Conservation (phyloP, 164 flowering plant species). For the Cinnamomum chago region DNA sequence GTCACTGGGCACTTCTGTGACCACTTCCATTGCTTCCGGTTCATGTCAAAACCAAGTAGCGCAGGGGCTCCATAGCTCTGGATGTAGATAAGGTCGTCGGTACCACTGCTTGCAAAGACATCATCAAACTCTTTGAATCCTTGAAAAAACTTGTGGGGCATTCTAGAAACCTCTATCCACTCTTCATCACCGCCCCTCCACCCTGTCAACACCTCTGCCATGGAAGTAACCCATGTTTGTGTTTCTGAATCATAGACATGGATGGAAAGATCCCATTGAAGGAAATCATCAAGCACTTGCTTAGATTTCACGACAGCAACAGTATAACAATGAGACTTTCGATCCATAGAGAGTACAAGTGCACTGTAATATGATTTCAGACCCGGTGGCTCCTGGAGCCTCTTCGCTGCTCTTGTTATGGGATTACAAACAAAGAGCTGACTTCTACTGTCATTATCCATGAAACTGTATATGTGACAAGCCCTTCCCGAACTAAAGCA, state of each 20-base stretch:
- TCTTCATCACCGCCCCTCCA: conserved; percentile 94
- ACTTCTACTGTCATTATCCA: conserved; percentile 67
- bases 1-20: conserved; percentile 82
- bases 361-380: conserved; percentile 74
- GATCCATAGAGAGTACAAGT: conserved; percentile 59
- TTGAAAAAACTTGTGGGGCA: conserved; percentile 89
- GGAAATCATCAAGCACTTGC: conserved; percentile 74
- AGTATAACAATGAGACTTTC: conserved; percentile 37
- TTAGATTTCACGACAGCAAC: conserved; percentile 69
- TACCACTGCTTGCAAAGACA: conserved; percentile 85
- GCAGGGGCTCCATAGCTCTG: conserved; percentile 90
- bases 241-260: conserved; percentile 63
- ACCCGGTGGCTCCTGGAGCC: conserved; percentile 60
- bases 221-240: conserved; percentile 54
- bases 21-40: conserved; percentile 80
- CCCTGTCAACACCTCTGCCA: conserved; percentile 67
- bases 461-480: too few relatives aligned
- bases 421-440: conserved; percentile 76
- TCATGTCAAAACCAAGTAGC: conserved; percentile 68
- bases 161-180: conserved; percentile 75
- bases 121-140: conserved; percentile 96
- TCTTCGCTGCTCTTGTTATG: conserved; percentile 46
- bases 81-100: conserved; percentile 66
- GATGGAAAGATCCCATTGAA: conserved; percentile 82
- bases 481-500: too few relatives aligned